These are phyloP conservation scores for Talaromyces atroroseus DNA, from an alignment of 2,329 filamentous ascomycete genomes.

Conservation along the genomic window DNA sequence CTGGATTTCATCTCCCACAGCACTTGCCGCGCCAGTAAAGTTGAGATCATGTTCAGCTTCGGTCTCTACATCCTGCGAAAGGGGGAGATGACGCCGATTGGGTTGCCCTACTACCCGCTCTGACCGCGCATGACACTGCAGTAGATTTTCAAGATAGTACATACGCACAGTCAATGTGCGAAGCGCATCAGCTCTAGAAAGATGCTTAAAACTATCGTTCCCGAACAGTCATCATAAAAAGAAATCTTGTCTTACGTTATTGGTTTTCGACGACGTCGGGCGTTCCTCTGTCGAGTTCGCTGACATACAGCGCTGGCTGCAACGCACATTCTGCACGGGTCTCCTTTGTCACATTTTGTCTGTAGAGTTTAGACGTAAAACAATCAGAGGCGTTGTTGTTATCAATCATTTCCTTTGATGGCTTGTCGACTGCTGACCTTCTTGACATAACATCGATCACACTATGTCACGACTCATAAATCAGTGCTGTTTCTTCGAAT, in stretches of 20 bases:
- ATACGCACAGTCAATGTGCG: not conserved
- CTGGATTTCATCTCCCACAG: not conserved
- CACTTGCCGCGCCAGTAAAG: not conserved
- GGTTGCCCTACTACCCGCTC: not conserved
- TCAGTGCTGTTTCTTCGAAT: not conserved
- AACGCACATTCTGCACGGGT: slow-evolving; percentile 22
- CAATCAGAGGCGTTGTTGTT: not conserved
- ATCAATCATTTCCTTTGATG: not conserved
- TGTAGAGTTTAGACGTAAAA: not conserved
- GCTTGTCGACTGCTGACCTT: not conserved
- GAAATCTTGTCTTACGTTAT: not conserved
- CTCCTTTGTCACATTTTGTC: slow-evolving; percentile 23
- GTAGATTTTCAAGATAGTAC: slow-evolving; percentile 1
- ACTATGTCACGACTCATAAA: not conserved
- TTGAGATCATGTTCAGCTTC: not conserved
- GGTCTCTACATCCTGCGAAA: not conserved
- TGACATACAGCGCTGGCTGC: slow-evolving; percentile 20
- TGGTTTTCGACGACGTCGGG: not conserved
- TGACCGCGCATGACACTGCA: not conserved
- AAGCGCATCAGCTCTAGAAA: not conserved
- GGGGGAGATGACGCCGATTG: not conserved
- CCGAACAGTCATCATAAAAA: not conserved
- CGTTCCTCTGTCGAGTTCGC: slow-evolving; percentile 9
- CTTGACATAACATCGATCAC: slow-evolving; percentile 3
- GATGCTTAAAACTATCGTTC: not conserved